These are phyloP conservation scores for Harringtonia lauricola DNA, from an alignment of 2,329 filamentous ascomycete species.

Conservation along the genomic window DNA sequence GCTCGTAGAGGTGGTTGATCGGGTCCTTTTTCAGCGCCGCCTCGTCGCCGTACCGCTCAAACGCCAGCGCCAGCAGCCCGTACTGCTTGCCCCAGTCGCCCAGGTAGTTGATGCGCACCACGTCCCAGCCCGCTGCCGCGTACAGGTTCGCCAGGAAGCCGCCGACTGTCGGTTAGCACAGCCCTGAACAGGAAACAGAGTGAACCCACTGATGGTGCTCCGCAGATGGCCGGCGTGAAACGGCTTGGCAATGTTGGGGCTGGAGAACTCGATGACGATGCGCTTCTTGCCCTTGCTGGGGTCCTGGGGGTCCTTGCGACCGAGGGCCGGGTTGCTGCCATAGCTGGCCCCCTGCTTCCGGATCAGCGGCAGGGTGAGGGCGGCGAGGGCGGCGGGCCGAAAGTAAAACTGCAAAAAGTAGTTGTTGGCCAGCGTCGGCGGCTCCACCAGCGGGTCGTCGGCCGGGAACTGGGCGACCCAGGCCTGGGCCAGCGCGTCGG, in stretches of 20 bases:
- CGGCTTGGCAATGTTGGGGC: slow-evolving; percentile 77
- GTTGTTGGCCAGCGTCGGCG: slow-evolving; percentile 53
- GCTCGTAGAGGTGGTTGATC: slow-evolving; percentile 71
- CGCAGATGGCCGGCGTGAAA: slow-evolving; percentile 71
- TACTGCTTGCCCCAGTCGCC: slow-evolving; percentile 78
- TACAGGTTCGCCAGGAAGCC: slow-evolving; percentile 67
- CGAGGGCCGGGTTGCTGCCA: slow-evolving; percentile 51
- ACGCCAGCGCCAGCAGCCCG: slow-evolving; percentile 61
- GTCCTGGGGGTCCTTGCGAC: slow-evolving; percentile 50
- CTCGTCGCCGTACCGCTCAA: slow-evolving; percentile 64
- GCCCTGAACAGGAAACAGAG: neutral
- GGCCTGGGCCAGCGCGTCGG: slow-evolving; percentile 48
- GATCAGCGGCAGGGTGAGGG: slow-evolving; percentile 59
- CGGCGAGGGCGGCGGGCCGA: slow-evolving; percentile 54
- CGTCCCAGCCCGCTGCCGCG: slow-evolving; percentile 61
- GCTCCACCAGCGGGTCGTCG: slow-evolving; percentile 56
- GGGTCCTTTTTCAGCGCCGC: slow-evolving; percentile 60
- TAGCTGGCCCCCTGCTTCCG: slow-evolving; percentile 49
- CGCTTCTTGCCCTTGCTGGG: slow-evolving; percentile 51
- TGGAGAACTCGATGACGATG: slow-evolving; percentile 71
- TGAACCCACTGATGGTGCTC: slow-evolving; percentile 50
- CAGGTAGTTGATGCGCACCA: slow-evolving; percentile 64
- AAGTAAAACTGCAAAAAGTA: slow-evolving; percentile 73
- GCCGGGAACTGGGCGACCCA: slow-evolving; percentile 50
- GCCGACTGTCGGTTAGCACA: slow-evolving; percentile 31